Evolutionary conservation across 495 filamentous ascomycete species (phyloP), one percentile per base, ranked within the genome.

Genomic region (Amniculicola lignicola): DNA sequence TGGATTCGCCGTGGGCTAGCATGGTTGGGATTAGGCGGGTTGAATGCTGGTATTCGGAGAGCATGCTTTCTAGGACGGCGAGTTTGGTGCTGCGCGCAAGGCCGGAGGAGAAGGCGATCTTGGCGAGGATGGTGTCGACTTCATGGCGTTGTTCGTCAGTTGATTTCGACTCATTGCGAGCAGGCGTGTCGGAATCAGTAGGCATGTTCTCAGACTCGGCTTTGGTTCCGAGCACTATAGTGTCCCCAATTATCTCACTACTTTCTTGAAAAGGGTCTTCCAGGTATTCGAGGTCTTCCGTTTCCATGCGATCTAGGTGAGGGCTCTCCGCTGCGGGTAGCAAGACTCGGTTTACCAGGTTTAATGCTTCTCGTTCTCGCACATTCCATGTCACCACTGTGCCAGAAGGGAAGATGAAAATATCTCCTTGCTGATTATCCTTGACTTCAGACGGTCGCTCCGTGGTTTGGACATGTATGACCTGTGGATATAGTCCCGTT

Each of bases 331-430:
- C 90, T 0, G 92, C 90, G 0, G 83, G 82, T 0, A 86, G 75
- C 5, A 94, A 72, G 28, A 85, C 84, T 45, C 77, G 77, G 4
- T 84, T 84, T 2, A 91, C 85, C n/a, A 97, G 72, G 21, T 80
- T 80, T 14, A 78, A 80, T 11, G 86, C 83, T 16, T 87, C 79
- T 25, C 82, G 80, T 47, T 88, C 77, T 0, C 87, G 83, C 2
- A 96, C 76, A 5, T 83, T 83, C 93, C 93, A 98, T 24, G 88
- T 81, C 7, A 97, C 93, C 3, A 96, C 81, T n/a, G 90, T 94
- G 2, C 93, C 93, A 0, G 92, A 95, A 4, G 93, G 90, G 62
- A 98, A 98, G n/a, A 98, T 83, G 60, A 97, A 96, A 12, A 96
- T 79, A 68, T 97, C 93, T 11, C 90, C 90, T 53, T 79, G 81